Evolutionary conservation across 768 basidiomycete genomes (phyloP).

Genomic region (Phaeotremella fagi): DNA sequence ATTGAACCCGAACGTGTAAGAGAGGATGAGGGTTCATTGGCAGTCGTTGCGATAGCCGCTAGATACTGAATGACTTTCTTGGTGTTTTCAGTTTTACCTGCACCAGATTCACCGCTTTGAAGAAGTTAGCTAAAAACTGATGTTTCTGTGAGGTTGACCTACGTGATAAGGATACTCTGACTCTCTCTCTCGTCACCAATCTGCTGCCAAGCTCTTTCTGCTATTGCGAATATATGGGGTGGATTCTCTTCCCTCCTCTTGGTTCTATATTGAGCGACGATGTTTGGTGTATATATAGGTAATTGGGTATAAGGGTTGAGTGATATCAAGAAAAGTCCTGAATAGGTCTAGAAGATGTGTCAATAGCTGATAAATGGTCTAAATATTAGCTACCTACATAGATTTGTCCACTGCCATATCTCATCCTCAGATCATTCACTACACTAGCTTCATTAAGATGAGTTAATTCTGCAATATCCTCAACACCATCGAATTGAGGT

Average conservation of each 20-base stretch:
- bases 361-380: too few relatives aligned
- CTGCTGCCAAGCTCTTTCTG: conserved; percentile 95
- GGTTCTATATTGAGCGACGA: conserved; percentile 61
- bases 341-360: conserved; percentile 65
- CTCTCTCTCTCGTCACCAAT: conserved; percentile 97
- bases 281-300: conserved; percentile 65
- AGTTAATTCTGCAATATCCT: conserved; percentile 96
- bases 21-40: conserved; percentile 58
- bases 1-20: conserved; percentile 55
- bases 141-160: conserved; percentile 46
- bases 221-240: conserved; percentile 95
- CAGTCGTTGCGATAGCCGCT: conserved; percentile 72
- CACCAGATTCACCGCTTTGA: conserved; percentile 89
- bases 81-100: conserved; percentile 94
- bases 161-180: conserved; percentile 98
- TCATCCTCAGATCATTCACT: conserved; percentile 88
- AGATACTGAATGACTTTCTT: conserved; percentile 99
- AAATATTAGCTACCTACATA: conserved; percentile 30
- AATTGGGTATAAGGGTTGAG: conserved; percentile 94
- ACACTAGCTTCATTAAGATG: conserved; percentile 98
- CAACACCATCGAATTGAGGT: conserved; percentile 94
- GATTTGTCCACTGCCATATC: conserved; percentile 68
- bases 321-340: conserved; percentile 94
- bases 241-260: conserved; percentile 82
- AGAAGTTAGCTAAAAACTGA: conserved; percentile 1